phyloP scores from a whole-genome alignment of 345 rosid genomes.

The Anastatica hierochuntica region DNA sequence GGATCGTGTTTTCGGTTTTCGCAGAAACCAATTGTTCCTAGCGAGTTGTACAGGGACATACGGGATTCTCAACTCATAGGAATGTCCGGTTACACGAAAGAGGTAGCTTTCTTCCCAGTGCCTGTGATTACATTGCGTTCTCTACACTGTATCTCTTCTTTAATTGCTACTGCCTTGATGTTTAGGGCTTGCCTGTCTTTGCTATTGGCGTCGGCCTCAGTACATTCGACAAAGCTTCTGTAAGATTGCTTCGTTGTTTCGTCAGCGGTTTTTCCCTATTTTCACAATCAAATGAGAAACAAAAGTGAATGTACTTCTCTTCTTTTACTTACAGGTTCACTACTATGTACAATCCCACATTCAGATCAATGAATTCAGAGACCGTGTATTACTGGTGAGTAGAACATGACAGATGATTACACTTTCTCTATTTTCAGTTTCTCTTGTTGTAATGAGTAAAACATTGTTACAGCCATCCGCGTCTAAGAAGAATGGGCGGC shows the following conservation, averaged over 20 bases:
- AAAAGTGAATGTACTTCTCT: background rate
- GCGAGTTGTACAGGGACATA: constrained; percentile 56
- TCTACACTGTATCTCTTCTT: background rate
- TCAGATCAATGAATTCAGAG: constrained; percentile 91
- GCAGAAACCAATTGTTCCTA: constrained; percentile 85
- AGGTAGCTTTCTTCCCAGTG: constrained; percentile 39
- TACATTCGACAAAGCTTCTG: constrained; percentile 89
- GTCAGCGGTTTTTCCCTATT: background rate
- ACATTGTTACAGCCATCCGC: constrained; percentile 57
- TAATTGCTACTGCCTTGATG: constrained; percentile 10
- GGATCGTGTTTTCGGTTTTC: background rate
- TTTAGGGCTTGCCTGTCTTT: constrained; percentile 85
- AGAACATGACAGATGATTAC: background rate
- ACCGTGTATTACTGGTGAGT: constrained; percentile 78
- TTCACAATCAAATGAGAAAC: background rate
- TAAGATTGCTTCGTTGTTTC: constrained; percentile 31
- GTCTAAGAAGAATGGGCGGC: constrained; percentile 61
- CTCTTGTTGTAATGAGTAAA: constrained; percentile 4
- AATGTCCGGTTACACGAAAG: constrained; percentile 88
- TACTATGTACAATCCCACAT: constrained; percentile 90
- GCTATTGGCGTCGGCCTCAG: constrained; percentile 79
- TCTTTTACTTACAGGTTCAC: constrained; percentile 45
- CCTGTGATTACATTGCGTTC: no score
- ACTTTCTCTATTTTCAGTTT: background rate
- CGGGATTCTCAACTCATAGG: constrained; percentile 92